A percentile compares a stretch with the other conserved stretches of the same genome.
Evolutionary conservation across 192 early-diverging fungal species (phyloP).

Genomic region (Coemansia sp.): DNA sequence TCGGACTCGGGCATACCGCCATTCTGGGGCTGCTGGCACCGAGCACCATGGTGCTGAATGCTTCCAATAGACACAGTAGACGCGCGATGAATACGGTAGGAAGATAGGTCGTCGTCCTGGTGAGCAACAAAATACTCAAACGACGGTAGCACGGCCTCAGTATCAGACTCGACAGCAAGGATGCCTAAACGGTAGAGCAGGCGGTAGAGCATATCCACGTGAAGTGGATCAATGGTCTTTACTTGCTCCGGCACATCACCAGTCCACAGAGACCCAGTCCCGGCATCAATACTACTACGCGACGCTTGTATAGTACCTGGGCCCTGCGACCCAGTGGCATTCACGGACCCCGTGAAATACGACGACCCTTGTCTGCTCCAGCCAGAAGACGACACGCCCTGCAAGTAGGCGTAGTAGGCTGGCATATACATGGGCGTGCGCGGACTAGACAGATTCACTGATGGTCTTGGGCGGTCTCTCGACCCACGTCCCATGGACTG

Average conservation of each 20-base stretch:
- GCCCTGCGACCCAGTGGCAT: constrained; percentile 21
- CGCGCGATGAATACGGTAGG: constrained; percentile 39
- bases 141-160: constrained; percentile 30
- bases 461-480: constrained; percentile 16
- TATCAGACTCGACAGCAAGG: constrained; percentile 41
- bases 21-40: neutral
- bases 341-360: constrained; percentile 21
- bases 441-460: neutral
- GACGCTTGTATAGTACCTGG: constrained; percentile 24
- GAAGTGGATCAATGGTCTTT: constrained; percentile 19
- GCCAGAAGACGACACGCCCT: constrained; percentile 13
- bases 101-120: constrained; percentile 22
- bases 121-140: constrained; percentile 48
- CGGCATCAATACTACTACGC: constrained; percentile 34
- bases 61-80: constrained; percentile 37
- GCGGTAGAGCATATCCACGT: constrained; percentile 42
- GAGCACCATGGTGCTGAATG: neutral
- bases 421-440: constrained; percentile 39
- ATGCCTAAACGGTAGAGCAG: constrained; percentile 48
- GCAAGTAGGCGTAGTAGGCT: constrained; percentile 25
- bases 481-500: constrained; percentile 6
- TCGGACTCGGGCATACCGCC: neutral
- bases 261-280: neutral
- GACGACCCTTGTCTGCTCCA: constrained; percentile 49
- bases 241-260: neutral